Evolutionary conservation across 768 basidiomycete species (phyloP), one percentile per base, ranked within the genome.

Genomic region (Lactarius tabidus): DNA sequence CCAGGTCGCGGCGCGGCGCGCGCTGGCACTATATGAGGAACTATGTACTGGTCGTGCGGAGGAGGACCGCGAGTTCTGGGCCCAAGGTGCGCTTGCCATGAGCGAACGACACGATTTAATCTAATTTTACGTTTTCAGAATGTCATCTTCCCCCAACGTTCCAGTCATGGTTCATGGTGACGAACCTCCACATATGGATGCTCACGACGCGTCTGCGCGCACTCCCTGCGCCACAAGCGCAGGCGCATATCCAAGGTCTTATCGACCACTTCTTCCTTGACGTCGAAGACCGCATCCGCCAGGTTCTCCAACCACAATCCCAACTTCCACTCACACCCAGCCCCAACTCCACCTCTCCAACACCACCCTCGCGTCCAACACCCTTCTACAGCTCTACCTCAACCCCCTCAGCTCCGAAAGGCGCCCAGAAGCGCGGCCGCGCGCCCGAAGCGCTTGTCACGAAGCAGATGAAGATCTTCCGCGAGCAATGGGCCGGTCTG

Each of bases 191-290:
- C 76, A 80, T 98, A 56, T 95, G 95, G 90, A 80, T 98, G 69
- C 85, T 95, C 57, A 89, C 89, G 20, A 90, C 91, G 60, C 90
- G 95, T 28, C 82, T 97, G 12, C 92, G 96, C 26, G 86, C 91
- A 0, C 84, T 98, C 14, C 93, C 88, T 2, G 72, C 78, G 17
- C 81, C 84, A 1, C 81, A 89, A 60, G 91, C 90, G 28, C 77
- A 78, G 69, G 74, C 82, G 65, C 90, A 90, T 77, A 81, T 89
- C 69, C 90, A 95, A 76, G 90, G 81, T 8, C 80, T 98, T 65
- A 82, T 97, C 67, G 94, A 96, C 75, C 94, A 97, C 77, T 97
- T 95, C 79, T 98, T 98, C 80, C 79, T 93, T 69, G 93, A 98
- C 74, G 84, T 93, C 67, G 96, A 98, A 73, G 90, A 91, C 72